phyloP scores from a whole-genome alignment of 106 monocot genomes.

The Allium cepa region DNA sequence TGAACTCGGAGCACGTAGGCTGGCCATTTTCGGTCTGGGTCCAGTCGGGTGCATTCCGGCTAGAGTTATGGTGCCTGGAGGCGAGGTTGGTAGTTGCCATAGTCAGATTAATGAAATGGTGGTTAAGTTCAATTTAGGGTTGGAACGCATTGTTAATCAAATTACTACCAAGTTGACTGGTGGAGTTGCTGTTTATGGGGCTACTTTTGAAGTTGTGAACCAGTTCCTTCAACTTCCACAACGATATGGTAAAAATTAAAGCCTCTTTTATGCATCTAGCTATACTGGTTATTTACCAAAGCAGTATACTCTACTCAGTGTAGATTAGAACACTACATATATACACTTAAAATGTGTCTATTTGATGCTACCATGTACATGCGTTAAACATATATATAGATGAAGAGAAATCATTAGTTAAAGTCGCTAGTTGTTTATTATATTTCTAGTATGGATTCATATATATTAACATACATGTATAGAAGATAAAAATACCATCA shows the following conservation, averaged over 20 bases:
- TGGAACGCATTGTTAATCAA: not conserved
- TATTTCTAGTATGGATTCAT: too few species aligned
- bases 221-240: constrained; percentile 4
- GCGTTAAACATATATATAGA: too few species aligned
- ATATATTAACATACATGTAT: too few species aligned
- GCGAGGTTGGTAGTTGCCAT: not conserved
- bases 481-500: too few species aligned
- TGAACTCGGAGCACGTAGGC: constrained; percentile 1
- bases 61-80: not conserved
- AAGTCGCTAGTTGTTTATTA: too few species aligned
- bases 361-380: too few species aligned
- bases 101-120: constrained; percentile 9
- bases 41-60: constrained; percentile 18
- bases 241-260: constrained; percentile 8
- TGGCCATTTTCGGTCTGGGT: constrained; percentile 6
- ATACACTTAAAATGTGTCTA: too few species aligned
- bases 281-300: too few species aligned
- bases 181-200: constrained; percentile 6
- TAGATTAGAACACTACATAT: too few species aligned
- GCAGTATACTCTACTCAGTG: too few species aligned
- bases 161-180: not conserved
- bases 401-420: too few species aligned
- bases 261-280: too few species aligned
- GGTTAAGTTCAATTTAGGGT: not conserved
- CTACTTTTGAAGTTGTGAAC: constrained; percentile 3